Evolutionary conservation across 305 asterid genomes (phyloP).

Genomic region (Fraxinus albicans): DNA sequence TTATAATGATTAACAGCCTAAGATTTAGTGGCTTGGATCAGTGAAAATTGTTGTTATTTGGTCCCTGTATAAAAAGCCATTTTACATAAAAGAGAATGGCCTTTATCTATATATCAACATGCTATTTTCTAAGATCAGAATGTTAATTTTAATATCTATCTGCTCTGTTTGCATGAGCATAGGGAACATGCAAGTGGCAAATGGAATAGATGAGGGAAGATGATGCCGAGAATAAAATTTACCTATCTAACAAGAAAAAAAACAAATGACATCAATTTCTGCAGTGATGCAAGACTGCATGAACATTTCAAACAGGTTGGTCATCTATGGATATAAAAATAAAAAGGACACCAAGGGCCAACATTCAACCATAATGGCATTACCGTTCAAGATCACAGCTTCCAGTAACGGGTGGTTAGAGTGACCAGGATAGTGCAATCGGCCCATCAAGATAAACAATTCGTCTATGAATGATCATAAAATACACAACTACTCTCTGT

Average conservation of each 20-base stretch:
- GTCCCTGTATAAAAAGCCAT: background rate
- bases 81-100: background rate
- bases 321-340: background rate
- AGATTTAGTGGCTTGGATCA: background rate
- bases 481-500: background rate
- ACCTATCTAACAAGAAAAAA: background rate
- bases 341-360: background rate
- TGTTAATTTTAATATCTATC: background rate
- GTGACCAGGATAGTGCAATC: background rate
- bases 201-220: background rate
- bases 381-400: background rate
- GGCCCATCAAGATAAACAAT: conserved; percentile 1
- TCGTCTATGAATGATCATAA: background rate
- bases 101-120: background rate
- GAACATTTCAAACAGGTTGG: background rate
- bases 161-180: background rate
- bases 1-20: background rate
- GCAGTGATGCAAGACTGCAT: background rate
- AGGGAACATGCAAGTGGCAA: background rate
- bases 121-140: background rate
- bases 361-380: background rate
- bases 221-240: background rate
- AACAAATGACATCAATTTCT: background rate
- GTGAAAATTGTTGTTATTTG: background rate
- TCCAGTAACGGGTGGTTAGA: background rate